phyloP scores from a whole-genome alignment of 1,139 yeast genomes.

The Pneumocystis sp. region DNA sequence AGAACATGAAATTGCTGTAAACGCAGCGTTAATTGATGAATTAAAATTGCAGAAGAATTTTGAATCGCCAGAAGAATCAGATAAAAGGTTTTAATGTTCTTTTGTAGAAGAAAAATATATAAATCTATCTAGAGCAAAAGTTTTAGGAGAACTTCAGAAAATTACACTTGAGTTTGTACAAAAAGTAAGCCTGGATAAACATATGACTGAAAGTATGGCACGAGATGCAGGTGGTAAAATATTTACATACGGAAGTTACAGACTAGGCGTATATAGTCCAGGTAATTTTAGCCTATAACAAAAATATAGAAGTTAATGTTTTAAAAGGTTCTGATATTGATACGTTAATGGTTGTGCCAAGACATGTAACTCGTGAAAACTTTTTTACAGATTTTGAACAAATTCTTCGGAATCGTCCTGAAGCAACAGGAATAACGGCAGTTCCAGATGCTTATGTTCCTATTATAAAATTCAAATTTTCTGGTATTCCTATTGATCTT shows the following conservation, averaged over 20 bases:
- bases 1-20: conserved; percentile 56
- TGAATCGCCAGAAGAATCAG: conserved; percentile 44
- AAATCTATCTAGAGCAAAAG: conserved; percentile 40
- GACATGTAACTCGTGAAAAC: conserved; percentile 81
- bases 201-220: conserved; percentile 97
- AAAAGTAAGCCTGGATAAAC: conserved; percentile 58
- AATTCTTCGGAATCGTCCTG: conserved; percentile 53
- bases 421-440: conserved; percentile 73
- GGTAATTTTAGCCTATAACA: not conserved
- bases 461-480: conserved; percentile 71
- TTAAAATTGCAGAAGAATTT: conserved; percentile 75
- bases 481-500: conserved; percentile 81
- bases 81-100: not conserved
- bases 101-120: not conserved
- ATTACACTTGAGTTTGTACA: conserved; percentile 69
- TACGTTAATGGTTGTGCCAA: conserved; percentile 87
- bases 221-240: conserved; percentile 93
- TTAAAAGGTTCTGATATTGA: conserved; percentile 78
- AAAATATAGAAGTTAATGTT: not conserved
- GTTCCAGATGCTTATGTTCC: conserved; percentile 98
- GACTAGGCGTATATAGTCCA: conserved; percentile 93
- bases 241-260: conserved; percentile 85
- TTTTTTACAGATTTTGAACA: conserved; percentile 68
- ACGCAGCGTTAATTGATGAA: conserved; percentile 63
- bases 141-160: conserved; percentile 52